Conservation (phyloP, 176 grass and related monocot species). For the Hordeum marinum region DNA sequence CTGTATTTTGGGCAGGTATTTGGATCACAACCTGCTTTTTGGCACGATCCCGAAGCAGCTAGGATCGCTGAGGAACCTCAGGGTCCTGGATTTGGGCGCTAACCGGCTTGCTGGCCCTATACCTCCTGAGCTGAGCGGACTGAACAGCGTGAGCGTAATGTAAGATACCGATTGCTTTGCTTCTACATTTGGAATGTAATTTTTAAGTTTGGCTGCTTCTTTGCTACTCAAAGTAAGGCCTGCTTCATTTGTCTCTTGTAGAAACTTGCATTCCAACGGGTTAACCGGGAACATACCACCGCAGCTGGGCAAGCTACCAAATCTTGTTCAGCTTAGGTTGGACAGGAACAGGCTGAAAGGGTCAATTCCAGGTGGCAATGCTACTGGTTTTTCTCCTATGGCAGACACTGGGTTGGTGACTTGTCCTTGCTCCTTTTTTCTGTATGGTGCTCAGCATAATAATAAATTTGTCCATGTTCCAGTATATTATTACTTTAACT, state of each 20-base stretch:
- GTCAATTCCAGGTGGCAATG: conserved; percentile 55
- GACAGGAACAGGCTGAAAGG: conserved; percentile 86
- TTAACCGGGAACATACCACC: conserved; percentile 73
- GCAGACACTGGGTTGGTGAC: conserved; percentile 48
- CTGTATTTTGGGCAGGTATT: conserved; percentile 48
- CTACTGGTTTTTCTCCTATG: conserved; percentile 45
- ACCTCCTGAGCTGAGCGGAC: conserved; percentile 50
- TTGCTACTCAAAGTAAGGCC: conserved; percentile 7
- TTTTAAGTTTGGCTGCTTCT: background rate
- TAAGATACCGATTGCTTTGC: conserved; percentile 31
- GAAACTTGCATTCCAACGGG: conserved; percentile 86
- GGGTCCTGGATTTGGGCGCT: conserved; percentile 68
- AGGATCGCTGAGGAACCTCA: conserved; percentile 63
- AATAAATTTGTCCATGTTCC: no score
- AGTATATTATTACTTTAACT: background rate
- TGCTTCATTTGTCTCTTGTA: conserved; percentile 21
- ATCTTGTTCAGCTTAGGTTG: conserved; percentile 74
- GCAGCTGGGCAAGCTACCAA: conserved; percentile 64
- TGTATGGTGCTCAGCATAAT: background rate
- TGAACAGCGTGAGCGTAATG: conserved; percentile 64
- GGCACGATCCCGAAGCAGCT: conserved; percentile 74
- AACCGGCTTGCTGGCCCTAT: conserved; percentile 83
- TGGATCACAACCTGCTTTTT: conserved; percentile 81
- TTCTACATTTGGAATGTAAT: background rate
- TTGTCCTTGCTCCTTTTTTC: background rate